A percentile compares a stretch with the other conserved stretches of the same genome.
phyloP scores from a whole-genome alignment of 1,139 yeast genomes.

The Yamadazyma triangularis region DNA sequence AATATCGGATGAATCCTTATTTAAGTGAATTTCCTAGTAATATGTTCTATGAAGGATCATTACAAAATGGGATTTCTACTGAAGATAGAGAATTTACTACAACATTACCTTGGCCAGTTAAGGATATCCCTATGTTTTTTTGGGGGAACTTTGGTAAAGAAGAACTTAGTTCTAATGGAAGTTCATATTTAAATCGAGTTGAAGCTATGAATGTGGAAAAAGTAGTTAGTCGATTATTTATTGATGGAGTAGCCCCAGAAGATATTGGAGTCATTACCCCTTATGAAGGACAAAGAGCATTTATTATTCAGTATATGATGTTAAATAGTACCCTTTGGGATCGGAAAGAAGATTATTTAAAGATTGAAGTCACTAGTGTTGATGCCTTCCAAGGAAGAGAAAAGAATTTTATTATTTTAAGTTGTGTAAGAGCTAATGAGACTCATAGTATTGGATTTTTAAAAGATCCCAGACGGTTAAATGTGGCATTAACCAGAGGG shows the following conservation, averaged over 20 bases:
- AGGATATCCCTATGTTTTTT: conserved; percentile 85
- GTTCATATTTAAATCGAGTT: conserved; percentile 79
- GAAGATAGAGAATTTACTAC: conserved; percentile 58
- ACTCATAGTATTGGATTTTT: conserved; percentile 80
- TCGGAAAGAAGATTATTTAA: conserved; percentile 55
- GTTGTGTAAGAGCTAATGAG: conserved; percentile 91
- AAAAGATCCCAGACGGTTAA: conserved; percentile 84
- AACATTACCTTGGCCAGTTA: conserved; percentile 87
- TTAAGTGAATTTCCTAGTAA: conserved; percentile 85
- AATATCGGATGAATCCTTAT: conserved; percentile 92
- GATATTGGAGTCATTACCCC: conserved; percentile 95
- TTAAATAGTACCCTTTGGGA: conserved; percentile 63
- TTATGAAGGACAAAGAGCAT: conserved; percentile 90
- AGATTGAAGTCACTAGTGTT: conserved; percentile 86
- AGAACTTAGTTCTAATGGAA: conserved; percentile 79
- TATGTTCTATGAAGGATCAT: conserved; percentile 88
- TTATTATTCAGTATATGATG: conserved; percentile 73
- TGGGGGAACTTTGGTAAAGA: conserved; percentile 91
- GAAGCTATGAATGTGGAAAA: conserved; percentile 92
- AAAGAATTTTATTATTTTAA: conserved; percentile 81
- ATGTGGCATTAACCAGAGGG: conserved; percentile 91
- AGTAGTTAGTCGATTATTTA: conserved; percentile 66
- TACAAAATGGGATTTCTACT: conserved; percentile 85
- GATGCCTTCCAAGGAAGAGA: conserved; percentile 98
- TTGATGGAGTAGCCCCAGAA: conserved; percentile 73